Base-by-base conservation (phyloP, 768 basidiomycete genomes). In the Scleroderma citrinum region DNA sequence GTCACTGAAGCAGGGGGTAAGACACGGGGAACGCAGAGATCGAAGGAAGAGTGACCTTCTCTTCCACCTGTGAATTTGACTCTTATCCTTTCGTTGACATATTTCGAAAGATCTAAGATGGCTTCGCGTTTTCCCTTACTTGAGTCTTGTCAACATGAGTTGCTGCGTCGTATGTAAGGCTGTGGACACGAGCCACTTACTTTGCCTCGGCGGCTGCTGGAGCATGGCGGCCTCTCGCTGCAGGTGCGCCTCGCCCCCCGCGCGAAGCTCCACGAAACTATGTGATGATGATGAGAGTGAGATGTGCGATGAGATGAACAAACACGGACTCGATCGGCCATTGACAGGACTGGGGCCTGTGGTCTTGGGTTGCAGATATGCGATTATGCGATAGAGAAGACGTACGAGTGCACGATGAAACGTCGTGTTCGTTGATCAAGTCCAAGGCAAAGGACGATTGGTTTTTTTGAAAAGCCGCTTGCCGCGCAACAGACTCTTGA, bases 31-130 rank as follows among this genome's bases (percentile, higher is more conserved):
- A 48, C 13, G 10, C 12, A 36, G 19, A 12, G 26, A 19, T 20
- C 7, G 3, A 12, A 12, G 2, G 3, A 60, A 59, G 51, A 44
- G n/a, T n/a, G 52, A 90, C 94, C 93, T 80, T 99, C 93, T 35
- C 96, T 74, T 34, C 95, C 95, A 38, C 96, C 96, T n/a, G 92
- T 92, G 63, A 99, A 98, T 69, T 96, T 97, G 61, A 98, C 93
- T 48, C 92, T 73, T 63, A 99, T 90, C 53, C 82, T 79, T 67
- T 93, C 84, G 67, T 95, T 89, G 46, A 87, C 87, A 59, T 96
- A 98, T 67, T 95, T 94, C 43, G 88, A 82, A 29, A 98, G 82
- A 67, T 97, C 93, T 29, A 98, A 81, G 68, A 98, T 97, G 24
- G 92, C 90, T 68, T 98, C 95, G 37, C 90, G 80, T 66, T 87